These are phyloP conservation scores for Malania oleifera DNA, from an alignment of 164 flowering plant species.

Conservation along the genomic window DNA sequence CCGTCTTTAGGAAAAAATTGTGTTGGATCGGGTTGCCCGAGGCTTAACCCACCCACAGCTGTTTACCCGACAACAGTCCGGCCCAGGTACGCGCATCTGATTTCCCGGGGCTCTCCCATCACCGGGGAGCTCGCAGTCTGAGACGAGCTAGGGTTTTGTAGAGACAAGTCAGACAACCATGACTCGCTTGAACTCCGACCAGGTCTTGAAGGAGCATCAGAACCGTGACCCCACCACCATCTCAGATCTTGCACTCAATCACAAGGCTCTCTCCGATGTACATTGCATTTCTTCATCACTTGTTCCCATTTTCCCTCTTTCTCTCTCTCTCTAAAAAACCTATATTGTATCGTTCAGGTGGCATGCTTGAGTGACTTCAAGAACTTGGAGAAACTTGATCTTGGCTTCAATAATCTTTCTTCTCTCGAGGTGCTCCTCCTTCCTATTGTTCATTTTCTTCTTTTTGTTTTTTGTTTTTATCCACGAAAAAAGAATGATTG, in stretches of 20 bases:
- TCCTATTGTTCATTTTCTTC: no score
- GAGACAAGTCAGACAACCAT: slow-evolving; percentile 25
- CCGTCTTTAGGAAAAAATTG: no score
- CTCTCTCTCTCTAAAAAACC: background rate
- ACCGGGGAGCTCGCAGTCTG: no score
- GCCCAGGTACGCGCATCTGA: no score
- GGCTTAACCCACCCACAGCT: no score
- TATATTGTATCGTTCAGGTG: slow-evolving; percentile 31
- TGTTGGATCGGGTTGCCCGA: no score
- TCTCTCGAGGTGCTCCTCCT: slow-evolving; percentile 49
- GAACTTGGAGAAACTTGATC: slow-evolving; percentile 74
- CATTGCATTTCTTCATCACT: background rate
- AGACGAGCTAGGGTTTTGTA: background rate
- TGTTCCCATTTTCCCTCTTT: background rate
- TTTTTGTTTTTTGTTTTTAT: no score
- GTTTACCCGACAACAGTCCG: no score
- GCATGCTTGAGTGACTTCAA: slow-evolving; percentile 64
- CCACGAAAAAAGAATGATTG: no score
- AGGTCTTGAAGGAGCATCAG: slow-evolving; percentile 50
- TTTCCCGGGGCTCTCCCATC: no score
- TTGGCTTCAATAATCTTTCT: slow-evolving; percentile 63
- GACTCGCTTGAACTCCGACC: slow-evolving; percentile 43
- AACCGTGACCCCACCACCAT: slow-evolving; percentile 35
- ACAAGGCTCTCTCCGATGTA: slow-evolving; percentile 77
- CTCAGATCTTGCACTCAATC: slow-evolving; percentile 42